Evolutionary conservation across 208 protist species (phyloP), one percentile per base, ranked within the genome.

Genomic region (Blastocrithidia nonstop): DNA sequence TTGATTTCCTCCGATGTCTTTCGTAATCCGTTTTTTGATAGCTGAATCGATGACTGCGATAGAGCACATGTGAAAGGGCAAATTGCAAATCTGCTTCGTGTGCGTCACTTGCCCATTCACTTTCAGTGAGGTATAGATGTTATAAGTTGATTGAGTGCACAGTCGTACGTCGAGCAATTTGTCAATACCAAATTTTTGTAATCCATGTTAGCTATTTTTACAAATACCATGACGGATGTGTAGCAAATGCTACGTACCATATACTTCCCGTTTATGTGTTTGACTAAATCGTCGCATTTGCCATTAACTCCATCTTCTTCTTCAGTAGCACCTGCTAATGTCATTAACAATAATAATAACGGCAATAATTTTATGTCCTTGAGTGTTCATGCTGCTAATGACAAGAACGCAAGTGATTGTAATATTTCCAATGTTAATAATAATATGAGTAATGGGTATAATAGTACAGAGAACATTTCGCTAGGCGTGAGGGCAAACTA

Each of bases 21-120:
- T 50, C 74, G 83, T 22, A 74, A 92, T 33, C 83, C 83, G 1
- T 49, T 79, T 4, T 82, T 88, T 47, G 83, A 92, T 56, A 72
- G 78, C 16, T 92, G 77, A 75, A 73, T 88, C 6, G 11, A 70
- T 58, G n/a, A 54, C 53, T 28, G 72, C 75, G 1, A 70, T 81
- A 26, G 59, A 57, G 19, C 45, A 60, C n/a, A n/a, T n/a, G n/a
- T n/a, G n/a, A n/a, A n/a, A n/a, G n/a, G n/a, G 19, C 55, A 71
- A 25, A 54, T 89, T 7, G 61, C 60, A 32, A 41, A 45, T 23
- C 39, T 44, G 7, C 32, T 25, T 1, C 28, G 0, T 35, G 40
- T 26, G 27, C 28, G 33, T 8, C 44, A 45, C 33, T 58, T 50
- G 58, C 29, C 29, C n/a, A 59, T 91, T 42, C 69, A 71, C 1